Evolutionary conservation across 2,329 filamentous ascomycete species (phyloP), one percentile per base, ranked within the genome.

Genomic region (Samsoniella hepiali): DNA sequence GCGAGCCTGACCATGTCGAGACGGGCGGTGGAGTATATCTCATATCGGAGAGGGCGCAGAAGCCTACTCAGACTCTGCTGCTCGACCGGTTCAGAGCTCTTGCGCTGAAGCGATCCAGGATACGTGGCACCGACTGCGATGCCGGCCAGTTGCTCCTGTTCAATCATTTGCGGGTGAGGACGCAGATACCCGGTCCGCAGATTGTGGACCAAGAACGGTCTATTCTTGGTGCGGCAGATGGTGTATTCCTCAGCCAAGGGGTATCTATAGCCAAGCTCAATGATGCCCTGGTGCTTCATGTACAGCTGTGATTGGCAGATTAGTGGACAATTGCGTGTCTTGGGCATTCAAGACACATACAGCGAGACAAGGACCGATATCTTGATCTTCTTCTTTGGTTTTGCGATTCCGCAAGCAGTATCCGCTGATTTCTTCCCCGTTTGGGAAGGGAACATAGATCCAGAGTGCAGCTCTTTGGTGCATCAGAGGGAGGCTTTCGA

Each of bases 391-490:
- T 6, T 53, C 36, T 34, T 32, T 34, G 3, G 17, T 61, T 45
- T 32, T 50, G 31, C 45, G 58, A 27, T 44, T 54, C 15, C 58
- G 49, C 49, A 61, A 44, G 29, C 47, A 50, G 54, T 55, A 56
- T 22, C 50, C 59, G 10, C 15, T 36, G 1, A 62, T 45, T 44
- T 62, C 50, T 34, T 62, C 59, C 3, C 51, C 51, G 3, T 29
- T 29, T 1, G 59, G 59, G 11, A 62, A 53, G 5, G 59, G 59
- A 22, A 62, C 53, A 22, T 62, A 62, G 5, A 62, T 32, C 59
- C 59, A 62, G 22, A 56, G 42, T 3, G 11, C 59, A 42, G 40
- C 50, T 29, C 56, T 49, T 34, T 56, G 50, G 50, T 62, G 44
- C 31, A 22, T 47, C 8, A 56, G 42, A n/a, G 59, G 50, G 11